Base-by-base conservation (phyloP, 2,329 filamentous ascomycete genomes). In the Neonectria coccinea region DNA sequence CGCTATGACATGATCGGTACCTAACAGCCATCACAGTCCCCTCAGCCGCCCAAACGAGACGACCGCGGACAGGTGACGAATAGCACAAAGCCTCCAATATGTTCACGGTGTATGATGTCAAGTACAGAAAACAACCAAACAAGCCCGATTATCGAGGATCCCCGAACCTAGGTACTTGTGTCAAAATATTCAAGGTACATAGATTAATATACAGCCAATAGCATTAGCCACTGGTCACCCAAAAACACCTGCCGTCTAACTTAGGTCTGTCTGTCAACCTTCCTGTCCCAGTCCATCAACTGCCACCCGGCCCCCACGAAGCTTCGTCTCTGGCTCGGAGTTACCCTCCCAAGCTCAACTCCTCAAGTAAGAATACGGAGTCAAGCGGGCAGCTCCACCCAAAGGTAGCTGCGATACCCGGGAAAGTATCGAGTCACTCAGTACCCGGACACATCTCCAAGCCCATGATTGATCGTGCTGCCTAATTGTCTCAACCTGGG, bases 171-270 rank as follows among this genome's bases (percentile, higher is more conserved):
- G 36, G n/a, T 45, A 20, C 25, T 27, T 33, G 9, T 42, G n/a
- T 54, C 48, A 31, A 50, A 44, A 63, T 63, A 58, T 55, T 55
- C 56, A 45, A 64, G 55, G 45, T 52, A 51, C 51, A 64, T 64
- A 51, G 44, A 59, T 55, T 64, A 64, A 36, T 64, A 50, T 64
- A 64, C 61, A 64, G 29, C 56, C 51, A 55, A 41, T 41, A 39
- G 50, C 45, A 22, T 36, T 47, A 27, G 50, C 39, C 51, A 47
- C 56, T 64, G 44, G 50, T 55, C 56, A 41, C 14, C 56, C 56
- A 31, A 39, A 39, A 64, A 59, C 56, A 64, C 61, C 61, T 42
- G 14, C 45, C 50, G 56, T 64, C 61, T 64, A 64, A 59, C 50
- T 56, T 55, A 29, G n/a, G 36, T 51, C 44, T 22, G 44, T 44